Evolutionary conservation across 768 basidiomycete genomes (phyloP).

Genomic region (Amanita subjunquillea): DNA sequence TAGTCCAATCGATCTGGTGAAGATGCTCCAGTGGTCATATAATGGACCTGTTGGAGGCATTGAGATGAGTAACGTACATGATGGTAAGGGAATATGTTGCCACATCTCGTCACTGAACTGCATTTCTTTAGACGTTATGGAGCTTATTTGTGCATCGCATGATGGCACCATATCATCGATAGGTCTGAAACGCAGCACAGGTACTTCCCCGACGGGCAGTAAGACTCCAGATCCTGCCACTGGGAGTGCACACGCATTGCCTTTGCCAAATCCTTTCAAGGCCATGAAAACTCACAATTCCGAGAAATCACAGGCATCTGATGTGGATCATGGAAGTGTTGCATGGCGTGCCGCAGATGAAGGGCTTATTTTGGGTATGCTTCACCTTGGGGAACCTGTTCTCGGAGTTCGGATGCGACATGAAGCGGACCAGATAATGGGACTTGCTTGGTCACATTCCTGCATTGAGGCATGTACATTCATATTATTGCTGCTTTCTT

Average conservation of each 20-base stretch:
- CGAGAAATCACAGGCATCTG: conserved; percentile 25
- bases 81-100: conserved; percentile 27
- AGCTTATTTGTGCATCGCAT: background rate
- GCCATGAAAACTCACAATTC: conserved; percentile 36
- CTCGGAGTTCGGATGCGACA: conserved; percentile 14
- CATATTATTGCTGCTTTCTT: background rate
- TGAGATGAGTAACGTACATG: conserved; percentile 33
- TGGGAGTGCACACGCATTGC: conserved; percentile 19
- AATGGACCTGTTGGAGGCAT: conserved; percentile 36
- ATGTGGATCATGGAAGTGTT: conserved; percentile 9
- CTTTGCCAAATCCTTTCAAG: conserved; percentile 60
- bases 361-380: conserved; percentile 20
- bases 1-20: conserved; percentile 27
- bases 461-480: conserved; percentile 27
- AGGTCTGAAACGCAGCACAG: background rate
- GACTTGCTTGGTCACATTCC: conserved; percentile 37
- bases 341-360: conserved; percentile 16
- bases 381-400: conserved; percentile 17
- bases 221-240: conserved; percentile 18
- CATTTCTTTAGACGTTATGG: background rate
- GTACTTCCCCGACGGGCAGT: conserved; percentile 11
- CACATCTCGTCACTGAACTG: conserved; percentile 2
- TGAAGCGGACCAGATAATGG: conserved; percentile 10
- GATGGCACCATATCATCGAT: background rate
- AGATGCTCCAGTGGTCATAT: conserved; percentile 45